A percentile compares a stretch with the other conserved stretches of the same genome.
Evolutionary conservation across 208 protist species (phyloP).

Genomic region (Borovskyia barvae): DNA sequence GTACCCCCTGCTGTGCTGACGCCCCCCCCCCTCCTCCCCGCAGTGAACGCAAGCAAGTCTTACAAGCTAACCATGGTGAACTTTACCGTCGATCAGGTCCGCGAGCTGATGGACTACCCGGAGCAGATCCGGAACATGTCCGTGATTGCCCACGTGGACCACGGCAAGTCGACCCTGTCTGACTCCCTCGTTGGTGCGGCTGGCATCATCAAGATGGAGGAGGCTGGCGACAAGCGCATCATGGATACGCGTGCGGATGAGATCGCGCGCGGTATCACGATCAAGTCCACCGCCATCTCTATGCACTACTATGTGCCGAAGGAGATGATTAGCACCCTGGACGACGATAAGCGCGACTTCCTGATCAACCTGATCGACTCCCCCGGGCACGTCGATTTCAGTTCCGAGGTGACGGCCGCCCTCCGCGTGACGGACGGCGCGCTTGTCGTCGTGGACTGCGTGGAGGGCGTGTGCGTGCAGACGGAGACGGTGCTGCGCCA

Average conservation of each 20-base stretch:
- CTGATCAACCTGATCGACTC: constrained; percentile 96
- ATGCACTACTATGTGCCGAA: constrained; percentile 97
- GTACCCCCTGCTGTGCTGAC: too few species aligned
- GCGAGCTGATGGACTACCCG: constrained; percentile 70
- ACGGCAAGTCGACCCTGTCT: constrained; percentile 93
- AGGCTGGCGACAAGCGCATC: constrained; percentile 70
- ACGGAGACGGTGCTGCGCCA: constrained; percentile 98
- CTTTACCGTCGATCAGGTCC: constrained; percentile 78
- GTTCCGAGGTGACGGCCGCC: constrained; percentile 98
- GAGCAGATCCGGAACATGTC: constrained; percentile 81
- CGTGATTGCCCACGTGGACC: too few species aligned
- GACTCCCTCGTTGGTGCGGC: constrained; percentile 96
- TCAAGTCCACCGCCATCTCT: constrained; percentile 99
- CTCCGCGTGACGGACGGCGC: constrained; percentile 99
- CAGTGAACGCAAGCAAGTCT: constrained; percentile 1
- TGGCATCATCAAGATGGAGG: constrained; percentile 94
- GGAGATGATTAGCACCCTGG: constrained; percentile 49
- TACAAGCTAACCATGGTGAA: constrained; percentile 61
- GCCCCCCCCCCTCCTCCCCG: not conserved
- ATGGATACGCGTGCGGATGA: constrained; percentile 76
- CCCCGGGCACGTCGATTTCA: constrained; percentile 99
- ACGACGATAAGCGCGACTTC: constrained; percentile 64
- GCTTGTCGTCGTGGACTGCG: constrained; percentile 98
- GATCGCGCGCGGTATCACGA: constrained; percentile 99
- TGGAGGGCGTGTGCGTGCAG: constrained; percentile 99